phyloP scores from a whole-genome alignment of 306 rosid species.

The Prunus padus region DNA sequence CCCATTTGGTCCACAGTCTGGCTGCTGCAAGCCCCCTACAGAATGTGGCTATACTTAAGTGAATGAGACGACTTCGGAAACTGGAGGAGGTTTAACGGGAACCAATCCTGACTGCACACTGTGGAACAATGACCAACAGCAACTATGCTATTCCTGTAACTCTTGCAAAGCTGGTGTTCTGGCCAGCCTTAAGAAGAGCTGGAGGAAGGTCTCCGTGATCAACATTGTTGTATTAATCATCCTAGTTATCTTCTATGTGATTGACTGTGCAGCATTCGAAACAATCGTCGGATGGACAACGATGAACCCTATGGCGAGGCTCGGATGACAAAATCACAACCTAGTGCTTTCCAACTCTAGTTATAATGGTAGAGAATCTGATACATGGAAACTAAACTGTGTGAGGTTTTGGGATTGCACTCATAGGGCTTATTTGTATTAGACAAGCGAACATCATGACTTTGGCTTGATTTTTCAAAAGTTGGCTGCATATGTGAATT shows the following conservation, averaged over 20 bases:
- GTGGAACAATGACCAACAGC: slow-evolving; percentile 77
- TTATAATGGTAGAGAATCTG: background rate
- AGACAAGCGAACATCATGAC: background rate
- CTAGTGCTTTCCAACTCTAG: slow-evolving; percentile 55
- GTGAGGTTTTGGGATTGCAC: slow-evolving; percentile 10
- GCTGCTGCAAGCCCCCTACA: slow-evolving; percentile 97
- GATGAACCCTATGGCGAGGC: slow-evolving; percentile 73
- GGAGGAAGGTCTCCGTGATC: slow-evolving; percentile 89
- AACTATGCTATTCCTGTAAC: slow-evolving; percentile 69
- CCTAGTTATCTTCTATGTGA: slow-evolving; percentile 62
- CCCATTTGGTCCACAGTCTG: slow-evolving; percentile 54
- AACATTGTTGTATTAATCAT: slow-evolving; percentile 72
- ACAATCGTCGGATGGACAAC: slow-evolving; percentile 72
- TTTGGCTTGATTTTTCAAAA: background rate
- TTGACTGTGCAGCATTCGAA: slow-evolving; percentile 80
- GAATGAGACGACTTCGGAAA: slow-evolving; percentile 69
- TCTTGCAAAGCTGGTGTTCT: slow-evolving; percentile 91
- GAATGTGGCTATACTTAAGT: slow-evolving; percentile 56
- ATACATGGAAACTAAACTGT: slow-evolving; percentile 4
- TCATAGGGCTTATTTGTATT: slow-evolving; percentile 11
- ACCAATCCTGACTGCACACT: slow-evolving; percentile 46
- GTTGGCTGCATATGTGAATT: slow-evolving; percentile 9
- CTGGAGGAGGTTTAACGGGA: slow-evolving; percentile 35
- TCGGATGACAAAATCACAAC: slow-evolving; percentile 79
- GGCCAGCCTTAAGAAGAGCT: slow-evolving; percentile 81